Base-by-base conservation (phyloP, 2,329 filamentous ascomycete genomes). In the Xenoacremonium recifei region DNA sequence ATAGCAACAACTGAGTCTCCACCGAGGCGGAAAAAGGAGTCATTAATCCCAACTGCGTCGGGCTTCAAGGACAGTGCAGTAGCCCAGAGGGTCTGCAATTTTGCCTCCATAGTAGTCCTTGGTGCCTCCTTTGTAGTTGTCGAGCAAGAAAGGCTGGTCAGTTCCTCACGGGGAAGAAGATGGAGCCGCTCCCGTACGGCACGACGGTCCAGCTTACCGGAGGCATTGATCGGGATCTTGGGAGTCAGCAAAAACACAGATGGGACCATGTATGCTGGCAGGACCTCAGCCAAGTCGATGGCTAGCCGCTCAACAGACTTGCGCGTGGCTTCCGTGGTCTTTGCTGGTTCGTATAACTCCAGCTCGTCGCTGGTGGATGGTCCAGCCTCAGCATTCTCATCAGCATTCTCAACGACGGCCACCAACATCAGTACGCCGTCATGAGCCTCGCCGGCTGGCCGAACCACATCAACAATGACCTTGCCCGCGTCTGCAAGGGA, bases 1-100 rank as follows among this genome's bases (percentile, higher is more conserved):
- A 73, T 72, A 0, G 70, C 69, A 6, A 60, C 59, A 9, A 73
- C 57, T 0, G 71, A 73, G 53, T 74, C 70, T 5, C 71, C 69
- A 1, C 69, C 69, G 2, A 71, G 57, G 0, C 11, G 54, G 25
- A 21, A 31, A 15, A 31, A 31, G 17, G 7, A 7, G 6, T 7
- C 29, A 31, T 15, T 15, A 15, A 31, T 11, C 6, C n/a, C 29
- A 15, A 31, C 17, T 6, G 9, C 13, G 9, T 9, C 23, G 13
- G 23, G 9, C 9, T 27, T 13, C 23, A 27, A 9, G 9, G 9
- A 9, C 9, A 27, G 23, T 9, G 13, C 23, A 27, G 23, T 9
- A 9, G 23, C 9, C 23, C 23, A 27, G 9, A 27, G 23, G 13
- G 23, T 13, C 13, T 27, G 23, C 13, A 27, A 13, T 13, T 13